phyloP scores from a whole-genome alignment of 805 yeast species.

The Zygoascus ofunaensis region DNA sequence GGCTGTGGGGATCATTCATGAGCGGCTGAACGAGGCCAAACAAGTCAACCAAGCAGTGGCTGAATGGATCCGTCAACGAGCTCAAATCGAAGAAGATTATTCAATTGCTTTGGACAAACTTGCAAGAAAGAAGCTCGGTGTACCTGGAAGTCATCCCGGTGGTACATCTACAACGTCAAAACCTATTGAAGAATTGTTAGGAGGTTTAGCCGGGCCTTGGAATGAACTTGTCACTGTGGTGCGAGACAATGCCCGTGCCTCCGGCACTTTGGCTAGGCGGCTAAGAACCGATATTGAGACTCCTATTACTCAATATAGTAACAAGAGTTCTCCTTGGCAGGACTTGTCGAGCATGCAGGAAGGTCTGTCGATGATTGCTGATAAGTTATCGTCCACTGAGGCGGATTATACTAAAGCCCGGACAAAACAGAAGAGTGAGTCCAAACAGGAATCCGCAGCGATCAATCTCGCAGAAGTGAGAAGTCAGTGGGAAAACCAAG shows the following conservation, averaged over 20 bases:
- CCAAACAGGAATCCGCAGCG: conserved; percentile 20
- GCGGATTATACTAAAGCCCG: conserved; percentile 36
- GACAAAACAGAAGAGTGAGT: conserved; percentile 18
- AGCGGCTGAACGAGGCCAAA: conserved; percentile 48
- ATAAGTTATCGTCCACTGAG: conserved; percentile 29
- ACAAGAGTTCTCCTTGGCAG: conserved; percentile 40
- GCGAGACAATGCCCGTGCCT: conserved; percentile 23
- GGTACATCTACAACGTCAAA: background rate
- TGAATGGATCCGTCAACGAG: conserved; percentile 48
- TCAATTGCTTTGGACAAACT: conserved; percentile 39
- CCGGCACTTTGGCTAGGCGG: conserved; percentile 27
- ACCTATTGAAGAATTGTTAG: conserved; percentile 15
- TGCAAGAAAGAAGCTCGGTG: conserved; percentile 21
- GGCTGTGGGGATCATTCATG: conserved; percentile 50
- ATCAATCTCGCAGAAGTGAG: conserved; percentile 34
- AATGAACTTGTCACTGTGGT: conserved; percentile 19
- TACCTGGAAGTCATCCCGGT: conserved; percentile 6
- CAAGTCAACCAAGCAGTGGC: conserved; percentile 52
- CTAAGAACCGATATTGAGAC: conserved; percentile 32
- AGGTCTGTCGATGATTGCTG: conserved; percentile 36
- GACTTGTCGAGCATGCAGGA: conserved; percentile 43
- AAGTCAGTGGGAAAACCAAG: conserved; percentile 58
- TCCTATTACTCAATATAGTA: conserved; percentile 37
- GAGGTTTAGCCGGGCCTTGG: conserved; percentile 25
- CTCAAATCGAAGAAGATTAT: conserved; percentile 40